Percentiles rank a stretch among this genome's conserved stretches.
phyloP scores from a whole-genome alignment of 768 basidiomycete genomes.

The Boletus subparvulus region DNA sequence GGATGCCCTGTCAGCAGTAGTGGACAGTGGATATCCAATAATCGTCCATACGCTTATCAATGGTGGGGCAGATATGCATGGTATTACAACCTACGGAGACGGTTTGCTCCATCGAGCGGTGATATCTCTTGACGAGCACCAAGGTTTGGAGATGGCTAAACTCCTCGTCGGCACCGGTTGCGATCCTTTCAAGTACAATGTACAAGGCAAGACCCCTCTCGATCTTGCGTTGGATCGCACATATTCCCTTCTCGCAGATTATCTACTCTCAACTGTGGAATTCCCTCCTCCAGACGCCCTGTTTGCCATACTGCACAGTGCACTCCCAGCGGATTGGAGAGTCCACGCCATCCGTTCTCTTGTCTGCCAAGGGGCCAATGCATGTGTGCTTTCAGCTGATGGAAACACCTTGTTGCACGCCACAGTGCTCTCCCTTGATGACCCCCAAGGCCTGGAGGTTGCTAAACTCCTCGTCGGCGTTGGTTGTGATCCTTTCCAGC shows the following conservation, averaged over 20 bases:
- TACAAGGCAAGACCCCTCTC: neutral
- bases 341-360: neutral
- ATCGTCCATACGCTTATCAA: neutral
- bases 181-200: neutral
- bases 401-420: neutral
- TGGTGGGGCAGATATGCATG: neutral
- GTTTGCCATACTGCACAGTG: neutral
- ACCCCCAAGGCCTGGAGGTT: neutral
- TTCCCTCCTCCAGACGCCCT: neutral
- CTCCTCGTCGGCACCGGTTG: conserved; percentile 8
- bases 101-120: neutral
- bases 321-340: neutral
- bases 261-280: neutral
- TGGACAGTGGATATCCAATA: neutral
- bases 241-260: neutral
- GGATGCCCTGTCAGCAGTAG: neutral
- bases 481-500: neutral
- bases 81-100: neutral
- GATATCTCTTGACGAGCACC: neutral
- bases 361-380: neutral
- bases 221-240: conserved; percentile 1
- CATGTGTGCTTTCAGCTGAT: neutral
- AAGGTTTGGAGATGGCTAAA: neutral
- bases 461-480: neutral
- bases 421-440: neutral